Conservation (phyloP, 2,329 filamentous ascomycete species). For the Beauveria brongniartii region DNA sequence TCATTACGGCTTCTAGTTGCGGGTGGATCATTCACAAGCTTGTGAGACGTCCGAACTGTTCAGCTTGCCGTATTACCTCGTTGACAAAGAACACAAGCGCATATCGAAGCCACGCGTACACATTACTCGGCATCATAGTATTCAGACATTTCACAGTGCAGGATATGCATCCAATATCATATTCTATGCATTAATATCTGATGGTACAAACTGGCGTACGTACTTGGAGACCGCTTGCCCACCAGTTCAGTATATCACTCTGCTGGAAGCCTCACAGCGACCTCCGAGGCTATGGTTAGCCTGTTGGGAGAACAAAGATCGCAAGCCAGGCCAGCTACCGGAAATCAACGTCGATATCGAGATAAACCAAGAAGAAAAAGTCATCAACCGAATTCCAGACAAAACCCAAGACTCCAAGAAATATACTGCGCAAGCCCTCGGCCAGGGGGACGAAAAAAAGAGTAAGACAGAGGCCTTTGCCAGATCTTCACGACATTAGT, state of each 20-base stretch:
- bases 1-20: background rate
- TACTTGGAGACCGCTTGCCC: background rate
- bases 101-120: background rate
- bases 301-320: background rate
- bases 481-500: slow-evolving; percentile 8
- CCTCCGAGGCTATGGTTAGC: background rate
- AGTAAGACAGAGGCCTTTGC: background rate
- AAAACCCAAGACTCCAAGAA: slow-evolving; percentile 34
- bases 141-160: background rate
- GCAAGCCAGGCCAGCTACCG: slow-evolving; percentile 1
- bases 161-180: slow-evolving; percentile 7
- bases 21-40: background rate
- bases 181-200: slow-evolving; percentile 9
- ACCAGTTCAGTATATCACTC: slow-evolving; percentile 3
- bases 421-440: slow-evolving; percentile 25
- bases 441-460: slow-evolving; percentile 16
- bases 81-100: background rate
- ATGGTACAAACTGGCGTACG: slow-evolving; percentile 1
- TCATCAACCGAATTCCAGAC: slow-evolving; percentile 29
- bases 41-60: too few relatives aligned
- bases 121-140: background rate
- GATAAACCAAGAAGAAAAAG: slow-evolving; percentile 20
- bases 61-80: background rate
- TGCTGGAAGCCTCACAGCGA: background rate
- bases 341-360: slow-evolving; percentile 14